A percentile compares a stretch with the other conserved stretches of the same genome.
phyloP scores from a whole-genome alignment of 23 red algal genomes.

The Gracilaria vermiculophylla region DNA sequence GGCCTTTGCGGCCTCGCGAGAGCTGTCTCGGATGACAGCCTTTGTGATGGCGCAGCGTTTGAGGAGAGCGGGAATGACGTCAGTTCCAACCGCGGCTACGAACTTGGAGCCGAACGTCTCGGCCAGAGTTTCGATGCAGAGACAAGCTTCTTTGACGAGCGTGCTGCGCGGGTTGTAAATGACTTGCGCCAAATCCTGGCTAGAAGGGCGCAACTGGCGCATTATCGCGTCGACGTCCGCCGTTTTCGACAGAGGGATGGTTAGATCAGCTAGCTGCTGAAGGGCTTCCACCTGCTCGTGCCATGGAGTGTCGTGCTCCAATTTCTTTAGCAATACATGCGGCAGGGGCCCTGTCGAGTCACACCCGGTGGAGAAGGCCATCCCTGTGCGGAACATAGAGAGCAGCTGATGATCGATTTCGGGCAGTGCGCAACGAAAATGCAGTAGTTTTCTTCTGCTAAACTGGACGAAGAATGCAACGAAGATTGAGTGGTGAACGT shows the following conservation, averaged over 20 bases:
- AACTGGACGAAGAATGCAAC: neutral
- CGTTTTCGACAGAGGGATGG: neutral
- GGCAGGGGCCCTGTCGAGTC: neutral
- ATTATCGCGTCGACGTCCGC: neutral
- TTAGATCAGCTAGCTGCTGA: slow-evolving; percentile 23
- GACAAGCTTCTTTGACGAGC: slow-evolving; percentile 53
- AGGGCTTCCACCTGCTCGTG: slow-evolving; percentile 21
- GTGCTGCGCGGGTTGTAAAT: slow-evolving; percentile 23
- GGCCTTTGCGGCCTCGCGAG: slow-evolving; percentile 16
- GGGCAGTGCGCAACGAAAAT: too few relatives aligned
- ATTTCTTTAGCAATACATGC: neutral
- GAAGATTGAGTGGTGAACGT: neutral
- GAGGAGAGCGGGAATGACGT: slow-evolving; percentile 30
- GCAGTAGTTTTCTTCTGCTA: neutral
- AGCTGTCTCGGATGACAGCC: slow-evolving; percentile 36
- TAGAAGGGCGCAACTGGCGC: slow-evolving; percentile 11
- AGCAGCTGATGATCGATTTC: neutral
- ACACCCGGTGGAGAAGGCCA: neutral
- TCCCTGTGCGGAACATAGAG: neutral
- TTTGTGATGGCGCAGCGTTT: slow-evolving; percentile 1
- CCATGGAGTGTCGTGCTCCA: neutral
- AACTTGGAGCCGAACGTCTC: slow-evolving; percentile 22
- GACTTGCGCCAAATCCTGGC: neutral
- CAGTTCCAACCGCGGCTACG: slow-evolving; percentile 4
- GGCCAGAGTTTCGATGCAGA: slow-evolving; percentile 22